These are phyloP conservation scores for Cytospora piceicola DNA, from an alignment of 2,329 filamentous ascomycete genomes.

Conservation along the genomic window DNA sequence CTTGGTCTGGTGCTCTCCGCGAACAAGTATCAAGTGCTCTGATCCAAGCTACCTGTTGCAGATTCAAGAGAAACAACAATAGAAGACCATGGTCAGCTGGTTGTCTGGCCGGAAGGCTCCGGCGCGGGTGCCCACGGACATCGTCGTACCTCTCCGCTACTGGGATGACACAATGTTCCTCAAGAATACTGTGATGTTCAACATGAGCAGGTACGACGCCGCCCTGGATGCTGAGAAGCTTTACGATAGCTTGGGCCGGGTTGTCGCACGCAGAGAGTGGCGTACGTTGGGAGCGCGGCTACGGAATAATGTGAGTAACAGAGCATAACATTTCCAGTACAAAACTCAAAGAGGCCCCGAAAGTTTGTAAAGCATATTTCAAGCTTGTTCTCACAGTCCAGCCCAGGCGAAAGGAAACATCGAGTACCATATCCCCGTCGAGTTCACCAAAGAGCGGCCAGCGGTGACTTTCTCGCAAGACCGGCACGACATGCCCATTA, in stretches of 20 bases:
- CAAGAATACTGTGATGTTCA: slow-evolving; percentile 34
- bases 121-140: slow-evolving; percentile 5
- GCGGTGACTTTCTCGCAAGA: slow-evolving; percentile 42
- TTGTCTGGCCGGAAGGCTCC: background rate
- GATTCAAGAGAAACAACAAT: background rate
- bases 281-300: slow-evolving; percentile 35
- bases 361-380: too few relatives aligned
- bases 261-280: slow-evolving; percentile 34
- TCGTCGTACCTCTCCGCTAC: slow-evolving; percentile 34
- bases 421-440: slow-evolving; percentile 46
- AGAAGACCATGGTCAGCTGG: background rate
- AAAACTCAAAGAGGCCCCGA: too few relatives aligned
- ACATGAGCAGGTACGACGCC: slow-evolving; percentile 36
- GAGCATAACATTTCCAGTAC: too few relatives aligned
- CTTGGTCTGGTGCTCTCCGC: too few relatives aligned
- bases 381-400: background rate
- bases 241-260: slow-evolving; percentile 28
- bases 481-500: slow-evolving; percentile 36
- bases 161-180: slow-evolving; percentile 36
- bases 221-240: slow-evolving; percentile 35
- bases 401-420: slow-evolving; percentile 34
- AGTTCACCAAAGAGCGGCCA: slow-evolving; percentile 41
- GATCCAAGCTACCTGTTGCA: too few relatives aligned
- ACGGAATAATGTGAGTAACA: slow-evolving; percentile 31
- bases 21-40: too few relatives aligned